Conservation (phyloP, 768 basidiomycete genomes). For the Strobilomyces confusus region DNA sequence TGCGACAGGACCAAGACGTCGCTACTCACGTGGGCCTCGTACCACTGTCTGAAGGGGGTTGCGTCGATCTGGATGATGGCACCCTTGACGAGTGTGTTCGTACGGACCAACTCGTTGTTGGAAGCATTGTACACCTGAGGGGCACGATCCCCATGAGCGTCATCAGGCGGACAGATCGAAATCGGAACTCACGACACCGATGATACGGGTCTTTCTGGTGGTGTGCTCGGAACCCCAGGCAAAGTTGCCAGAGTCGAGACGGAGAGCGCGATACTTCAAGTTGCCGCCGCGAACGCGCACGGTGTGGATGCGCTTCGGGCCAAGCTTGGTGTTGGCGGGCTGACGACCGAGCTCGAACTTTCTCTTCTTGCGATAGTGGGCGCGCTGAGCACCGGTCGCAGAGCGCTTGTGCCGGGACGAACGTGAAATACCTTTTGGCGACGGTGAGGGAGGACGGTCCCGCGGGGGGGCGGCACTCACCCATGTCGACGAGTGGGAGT, state of each 20-base stretch:
- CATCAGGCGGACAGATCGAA: not conserved
- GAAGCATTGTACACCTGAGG: conserved; percentile 94
- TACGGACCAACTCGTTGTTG: conserved; percentile 99
- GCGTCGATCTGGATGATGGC: conserved; percentile 98
- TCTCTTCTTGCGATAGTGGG: conserved; percentile 99
- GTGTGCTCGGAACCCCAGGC: conserved; percentile 96
- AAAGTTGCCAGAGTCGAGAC: conserved; percentile 96
- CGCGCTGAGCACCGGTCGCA: conserved; percentile 85
- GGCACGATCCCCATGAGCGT: conserved; percentile 4
- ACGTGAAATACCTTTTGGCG: conserved; percentile 83
- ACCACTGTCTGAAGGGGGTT: conserved; percentile 99
- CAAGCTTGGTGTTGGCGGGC: conserved; percentile 95
- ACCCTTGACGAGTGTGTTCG: conserved; percentile 97
- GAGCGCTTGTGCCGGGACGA: conserved; percentile 97
- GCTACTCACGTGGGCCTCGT: conserved; percentile 87
- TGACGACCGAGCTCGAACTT: conserved; percentile 99
- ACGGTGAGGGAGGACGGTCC: conserved; percentile 7
- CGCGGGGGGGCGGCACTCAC: conserved; percentile 45
- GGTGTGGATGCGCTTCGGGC: conserved; percentile 90
- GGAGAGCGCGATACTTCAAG: conserved; percentile 91
- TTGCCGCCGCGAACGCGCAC: conserved; percentile 97
- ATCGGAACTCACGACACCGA: conserved; percentile 76
- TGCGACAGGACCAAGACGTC: not conserved
- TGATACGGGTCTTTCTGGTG: conserved; percentile 94
- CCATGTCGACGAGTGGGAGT: conserved; percentile 61